Percentiles rank a stretch among this genome's conserved stretches.
phyloP scores from a whole-genome alignment of 176 grass and related monocot species.

The Avena sativa region DNA sequence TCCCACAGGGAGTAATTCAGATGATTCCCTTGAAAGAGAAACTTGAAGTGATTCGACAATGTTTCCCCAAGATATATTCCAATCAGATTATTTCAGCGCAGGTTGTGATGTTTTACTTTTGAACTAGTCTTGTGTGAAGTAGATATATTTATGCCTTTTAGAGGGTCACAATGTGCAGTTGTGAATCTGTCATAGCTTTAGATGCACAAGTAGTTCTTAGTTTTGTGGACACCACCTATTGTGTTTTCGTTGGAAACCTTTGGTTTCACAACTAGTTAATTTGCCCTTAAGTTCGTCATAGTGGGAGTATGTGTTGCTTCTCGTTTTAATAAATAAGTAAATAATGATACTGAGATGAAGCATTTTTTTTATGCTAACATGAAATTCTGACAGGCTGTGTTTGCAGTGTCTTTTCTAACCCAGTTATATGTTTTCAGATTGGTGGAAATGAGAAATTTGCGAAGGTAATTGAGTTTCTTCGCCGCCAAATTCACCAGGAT shows the following conservation, averaged over 20 bases:
- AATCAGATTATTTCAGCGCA: neutral
- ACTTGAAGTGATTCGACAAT: neutral
- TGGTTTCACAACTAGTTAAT: neutral
- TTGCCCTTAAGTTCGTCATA: neutral
- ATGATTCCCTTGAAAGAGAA: neutral
- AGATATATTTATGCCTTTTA: neutral
- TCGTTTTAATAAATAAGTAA: neutral
- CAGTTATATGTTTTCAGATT: slow-evolving; percentile 46
- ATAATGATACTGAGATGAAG: neutral
- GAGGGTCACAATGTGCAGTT: neutral
- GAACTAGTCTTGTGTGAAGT: neutral
- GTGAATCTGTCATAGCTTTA: neutral
- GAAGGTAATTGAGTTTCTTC: slow-evolving; percentile 72
- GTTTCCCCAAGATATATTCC: neutral
- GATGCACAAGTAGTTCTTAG: neutral
- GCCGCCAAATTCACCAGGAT: slow-evolving; percentile 72
- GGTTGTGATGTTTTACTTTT: neutral
- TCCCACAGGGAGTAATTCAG: neutral
- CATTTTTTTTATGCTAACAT: neutral
- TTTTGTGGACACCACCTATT: neutral
- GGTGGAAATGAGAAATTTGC: slow-evolving; percentile 73
- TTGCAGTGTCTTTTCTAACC: slow-evolving; percentile 20
- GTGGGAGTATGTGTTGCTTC: neutral
- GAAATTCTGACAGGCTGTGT: neutral
- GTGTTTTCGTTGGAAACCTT: neutral